Evolutionary conservation across 352 stramenopile species (phyloP), one percentile per base, ranked within the genome.

Genomic region (Plasmopara viticola): DNA sequence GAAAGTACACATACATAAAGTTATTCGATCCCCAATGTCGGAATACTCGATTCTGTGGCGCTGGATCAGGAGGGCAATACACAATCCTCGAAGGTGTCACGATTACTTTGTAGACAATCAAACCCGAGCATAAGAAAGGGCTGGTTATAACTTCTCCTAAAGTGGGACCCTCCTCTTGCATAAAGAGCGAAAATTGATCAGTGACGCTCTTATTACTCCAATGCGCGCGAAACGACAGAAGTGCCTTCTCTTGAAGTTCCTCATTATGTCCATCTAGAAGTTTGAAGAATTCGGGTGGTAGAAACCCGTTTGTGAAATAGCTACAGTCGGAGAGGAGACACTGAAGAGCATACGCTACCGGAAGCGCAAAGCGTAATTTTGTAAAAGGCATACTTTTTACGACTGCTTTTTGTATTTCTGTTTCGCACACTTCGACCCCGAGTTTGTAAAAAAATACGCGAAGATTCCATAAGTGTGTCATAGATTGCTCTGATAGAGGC

Each of bases 1-100:
- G 78, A 33, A 91, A 91, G 51, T 91, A 86, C 30, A 89, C 76
- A 38, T 87, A 86, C 62, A 91, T 75, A 41, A 91, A 91, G n/a
- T 91, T 78, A 10, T 79, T 55, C 0, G 81, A 62, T 2, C 71
- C 74, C 57, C 81, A 89, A 28, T 82, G 62, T 0, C 81, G 78
- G 44, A 87, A 89, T 5, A 91, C 74, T 0, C 78, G 81, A 60
- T 91, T 91, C 6, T 48, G 55, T 25, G 78, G 70, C 0, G 78
- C 73, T 39, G 66, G 37, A 31, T 76, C 62, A 0, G 81, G 76
- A 20, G 64, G 62, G 33, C 72, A 73, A 62, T 79, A 89, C 4
- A 89, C 58, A 53, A 88, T 62, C n/a, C 76, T 64, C 12, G 78
- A 80, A 15, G 81, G 78, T 2, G 76, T 89, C 17, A 88, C 72